Base-by-base conservation (phyloP, 108 stramenopile species). In the Nitzschia sp. region DNA sequence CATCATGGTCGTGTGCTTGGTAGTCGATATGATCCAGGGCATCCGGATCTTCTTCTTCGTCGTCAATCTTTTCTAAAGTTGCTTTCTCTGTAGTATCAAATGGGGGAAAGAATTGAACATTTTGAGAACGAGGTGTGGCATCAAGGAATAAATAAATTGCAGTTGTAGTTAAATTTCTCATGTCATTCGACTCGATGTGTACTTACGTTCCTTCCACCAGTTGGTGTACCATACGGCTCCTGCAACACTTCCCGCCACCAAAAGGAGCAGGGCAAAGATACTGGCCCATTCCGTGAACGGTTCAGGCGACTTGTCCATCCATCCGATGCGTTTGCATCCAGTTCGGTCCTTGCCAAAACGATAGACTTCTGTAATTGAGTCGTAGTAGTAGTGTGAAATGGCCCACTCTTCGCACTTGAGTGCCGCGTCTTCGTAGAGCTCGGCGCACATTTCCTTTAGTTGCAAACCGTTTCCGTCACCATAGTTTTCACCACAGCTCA, bases 341-440 rank as follows among this genome's bases (percentile, higher is more conserved):
- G 76, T 77, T 5, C 55, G 48, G 30, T 70, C 76, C 29, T 59
- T 29, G 33, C 71, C 78, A 28, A 68, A 79, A 13, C 61, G 56
- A 49, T 70, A 68, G 9, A 72, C 72, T 54, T 79, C 78, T 1
- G 63, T 66, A 67, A 71, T 72, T 0, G 65, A 30, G 38, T 71
- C 64, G 32, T 42, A 62, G 33, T 62, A 62, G 42, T 62, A 62
- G 21, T 62, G 61, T 18, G 17, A 17, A 24, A 70, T 68, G 33
- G 58, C 62, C 35, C 64, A 65, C 11, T 55, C 68, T 62, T 82
- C 81, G 59, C 81, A 82, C 56, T 67, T 67, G 36, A 42, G 23
- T 26, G 56, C 48, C 28, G 81, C 60, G 0, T 73, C 51, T 51
- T 77, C 64, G 68, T 73, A 82, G 17, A 63, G 23, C 23, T 58